A percentile compares a stretch with the other conserved stretches of the same genome.
Evolutionary conservation across 225 moss, liverwort and hornwort genomes (phyloP).

Genomic region (Physcomitrium patens): DNA sequence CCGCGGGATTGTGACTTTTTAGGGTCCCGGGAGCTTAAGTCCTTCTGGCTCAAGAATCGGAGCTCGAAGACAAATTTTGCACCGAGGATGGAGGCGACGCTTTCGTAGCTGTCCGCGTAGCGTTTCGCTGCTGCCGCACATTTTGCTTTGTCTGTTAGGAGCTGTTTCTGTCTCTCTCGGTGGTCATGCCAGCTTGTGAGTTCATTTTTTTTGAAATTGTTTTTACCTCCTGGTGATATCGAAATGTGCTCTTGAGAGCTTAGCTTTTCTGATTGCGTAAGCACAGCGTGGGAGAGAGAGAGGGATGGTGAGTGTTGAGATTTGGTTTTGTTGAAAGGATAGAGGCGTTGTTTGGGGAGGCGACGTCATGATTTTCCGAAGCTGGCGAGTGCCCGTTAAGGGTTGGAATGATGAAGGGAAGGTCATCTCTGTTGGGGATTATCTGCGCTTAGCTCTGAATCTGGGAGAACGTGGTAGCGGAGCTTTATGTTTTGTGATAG

Average conservation of each 20-base stretch:
- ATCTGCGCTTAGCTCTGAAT: conserved; percentile 17
- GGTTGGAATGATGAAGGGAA: conserved; percentile 26
- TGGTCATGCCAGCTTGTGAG: not conserved
- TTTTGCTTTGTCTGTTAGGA: not conserved
- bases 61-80: not conserved
- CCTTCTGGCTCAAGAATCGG: conserved; percentile 12
- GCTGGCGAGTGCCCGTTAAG: not conserved
- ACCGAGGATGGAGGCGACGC: not conserved
- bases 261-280: not conserved
- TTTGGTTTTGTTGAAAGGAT: not conserved
- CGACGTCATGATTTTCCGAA: conserved; percentile 30
- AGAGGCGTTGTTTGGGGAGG: not conserved
- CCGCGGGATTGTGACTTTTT: conserved; percentile 22
- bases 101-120: not conserved
- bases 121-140: not conserved
- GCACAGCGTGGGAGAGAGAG: not conserved
- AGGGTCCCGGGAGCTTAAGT: conserved; percentile 15
- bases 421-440: not conserved
- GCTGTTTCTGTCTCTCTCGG: not conserved
- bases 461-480: conserved; percentile 17
- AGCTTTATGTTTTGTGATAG: conserved; percentile 21
- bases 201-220: conserved; percentile 19
- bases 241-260: not conserved
- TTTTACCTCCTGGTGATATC: not conserved
- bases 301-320: conserved; percentile 19